phyloP scores from a whole-genome alignment of 768 basidiomycete species.

The Tylopilus plumbeoviolaceoides region DNA sequence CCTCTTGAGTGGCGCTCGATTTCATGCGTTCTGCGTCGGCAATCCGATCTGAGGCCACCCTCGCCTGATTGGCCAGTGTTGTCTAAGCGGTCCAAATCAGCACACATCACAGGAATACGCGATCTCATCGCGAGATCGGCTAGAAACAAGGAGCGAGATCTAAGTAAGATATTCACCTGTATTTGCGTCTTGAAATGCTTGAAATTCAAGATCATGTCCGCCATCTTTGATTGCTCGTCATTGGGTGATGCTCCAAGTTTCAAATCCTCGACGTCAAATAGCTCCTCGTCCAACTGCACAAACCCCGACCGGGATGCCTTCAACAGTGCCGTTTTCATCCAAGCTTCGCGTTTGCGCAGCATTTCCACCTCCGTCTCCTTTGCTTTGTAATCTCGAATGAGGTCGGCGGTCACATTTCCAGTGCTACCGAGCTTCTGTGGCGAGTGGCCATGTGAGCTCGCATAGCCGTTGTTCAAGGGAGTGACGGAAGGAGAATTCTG shows the following conservation, averaged over 20 bases:
- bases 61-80: conserved; percentile 72
- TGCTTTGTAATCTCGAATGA: conserved; percentile 73
- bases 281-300: conserved; percentile 56
- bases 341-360: conserved; percentile 70
- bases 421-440: conserved; percentile 47
- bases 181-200: conserved; percentile 86
- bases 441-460: conserved; percentile 37
- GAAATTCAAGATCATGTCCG: conserved; percentile 73
- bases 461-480: conserved; percentile 47
- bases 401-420: conserved; percentile 68
- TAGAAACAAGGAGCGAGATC: background rate
- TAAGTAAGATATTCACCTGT: conserved; percentile 54
- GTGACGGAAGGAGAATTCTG: conserved; percentile 37
- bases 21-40: conserved; percentile 77
- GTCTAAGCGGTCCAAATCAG: conserved; percentile 41
- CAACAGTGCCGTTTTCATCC: conserved; percentile 79
- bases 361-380: conserved; percentile 80
- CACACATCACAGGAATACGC: background rate
- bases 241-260: conserved; percentile 31
- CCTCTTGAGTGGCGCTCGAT: conserved; percentile 81
- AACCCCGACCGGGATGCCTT: conserved; percentile 80
- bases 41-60: conserved; percentile 69
- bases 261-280: conserved; percentile 32
- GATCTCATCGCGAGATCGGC: background rate
- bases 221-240: conserved; percentile 48